Conservation (phyloP, 306 rosid species). For the Fagus sylvatica region DNA sequence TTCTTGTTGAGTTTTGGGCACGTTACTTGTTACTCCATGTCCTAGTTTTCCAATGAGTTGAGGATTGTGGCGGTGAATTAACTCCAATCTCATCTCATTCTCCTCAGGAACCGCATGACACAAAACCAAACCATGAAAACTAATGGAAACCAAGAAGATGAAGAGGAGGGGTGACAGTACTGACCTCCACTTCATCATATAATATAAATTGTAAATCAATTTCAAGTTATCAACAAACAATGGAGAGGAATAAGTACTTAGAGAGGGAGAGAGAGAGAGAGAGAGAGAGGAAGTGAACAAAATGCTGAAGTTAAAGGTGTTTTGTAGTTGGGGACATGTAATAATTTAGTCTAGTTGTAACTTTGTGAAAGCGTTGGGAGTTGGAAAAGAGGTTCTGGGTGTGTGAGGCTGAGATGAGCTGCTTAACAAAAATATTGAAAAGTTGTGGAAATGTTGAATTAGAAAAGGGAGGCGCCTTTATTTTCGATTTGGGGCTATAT, state of each 20-base stretch:
- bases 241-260: not conserved
- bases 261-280: no score
- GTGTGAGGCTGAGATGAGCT: no score
- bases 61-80: slow-evolving; percentile 50
- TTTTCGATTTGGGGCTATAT: slow-evolving; percentile 4
- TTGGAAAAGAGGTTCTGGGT: no score
- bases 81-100: slow-evolving; percentile 33
- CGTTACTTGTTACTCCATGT: not conserved
- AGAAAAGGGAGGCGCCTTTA: slow-evolving; percentile 33
- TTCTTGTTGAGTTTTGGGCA: slow-evolving; percentile 13
- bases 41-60: not conserved
- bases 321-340: no score
- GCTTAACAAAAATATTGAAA: not conserved
- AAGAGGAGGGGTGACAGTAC: not conserved
- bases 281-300: no score
- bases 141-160: slow-evolving; percentile 31
- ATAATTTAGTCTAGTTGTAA: no score
- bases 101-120: not conserved
- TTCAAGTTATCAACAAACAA: no score
- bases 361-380: no score
- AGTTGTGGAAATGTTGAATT: not conserved
- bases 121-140: slow-evolving; percentile 11
- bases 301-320: no score
- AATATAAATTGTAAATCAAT: not conserved
- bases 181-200: slow-evolving; percentile 20